Evolutionary conservation across 2,329 filamentous ascomycete species (phyloP), one percentile per base, ranked within the genome.

Genomic region (Ascochyta lentis): DNA sequence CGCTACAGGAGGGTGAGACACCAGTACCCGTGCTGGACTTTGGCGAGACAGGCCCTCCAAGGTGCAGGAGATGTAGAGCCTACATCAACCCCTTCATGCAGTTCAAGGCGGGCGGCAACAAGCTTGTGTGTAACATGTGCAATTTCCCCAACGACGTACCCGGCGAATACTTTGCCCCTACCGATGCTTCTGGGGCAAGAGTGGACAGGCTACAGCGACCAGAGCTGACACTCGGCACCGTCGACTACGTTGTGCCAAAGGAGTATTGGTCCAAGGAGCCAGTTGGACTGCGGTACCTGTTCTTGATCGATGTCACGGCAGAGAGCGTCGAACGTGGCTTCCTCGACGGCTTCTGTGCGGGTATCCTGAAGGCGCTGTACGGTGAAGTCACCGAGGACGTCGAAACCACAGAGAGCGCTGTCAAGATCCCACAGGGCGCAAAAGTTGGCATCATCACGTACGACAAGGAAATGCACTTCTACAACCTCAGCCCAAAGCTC

Each of bases 51-150:
- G 95, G 95, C 0, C 95, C 95, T 37, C 95, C 95, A 22, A 86
- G 95, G 74, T 99, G 95, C 77, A 87, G 91, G 68, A 85, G 95
- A 78, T 99, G 95, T 80, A 86, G 95, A 72, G 90, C 94, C 13
- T 99, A 99, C 78, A 96, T 99, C 79, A 99, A 99, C 72, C 95
- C 95, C 1, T 99, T 99, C 74, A 98, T 99, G 95, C 90, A 93
- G 72, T 99, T 99, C 83, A 86, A 90, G 56, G 89, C 90, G 15
- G 94, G 94, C 34, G 95, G 95, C 54, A 96, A 94, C 79, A 96
- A 96, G 74, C 96, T 96, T 74, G 92, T 96, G 48, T 99, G 95
- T 80, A 99, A 99, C 72, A 91, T 99, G 78, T 99, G 95, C 79
- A 95, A 90, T 22, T 96, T 98, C 74, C 92, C 95, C 45, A 99